Evolutionary conservation across 805 yeast species (phyloP), one percentile per base, ranked within the genome.

Genomic region (Candida ulmi): DNA sequence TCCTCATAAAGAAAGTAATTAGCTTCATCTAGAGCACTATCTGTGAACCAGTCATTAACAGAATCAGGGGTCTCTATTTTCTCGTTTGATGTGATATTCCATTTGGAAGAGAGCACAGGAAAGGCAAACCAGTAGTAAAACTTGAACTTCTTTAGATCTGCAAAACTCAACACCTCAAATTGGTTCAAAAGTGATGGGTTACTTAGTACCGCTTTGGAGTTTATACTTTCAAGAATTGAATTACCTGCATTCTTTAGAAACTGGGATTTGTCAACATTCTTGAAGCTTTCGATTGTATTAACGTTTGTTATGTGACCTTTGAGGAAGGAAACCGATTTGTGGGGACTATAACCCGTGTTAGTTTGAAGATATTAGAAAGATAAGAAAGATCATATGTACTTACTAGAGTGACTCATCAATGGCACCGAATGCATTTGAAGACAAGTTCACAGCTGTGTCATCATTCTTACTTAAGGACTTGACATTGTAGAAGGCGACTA

Each of bases 101-200:
- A 83, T 11, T 63, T 65, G 8, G 78, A 61, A 30, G 68, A 68
- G 26, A 87, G 58, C 1, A 75, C 63, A 0, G 99, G 97, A 46
- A 78, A 78, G 13, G 87, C 83, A 47, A 86, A 73, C 99, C 99
- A 95, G 61, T 93, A 90, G 54, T 75, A 83, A 55, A 83, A 91
- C 53, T 74, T 80, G 65, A 84, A 90, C 62, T 84, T 87, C 59
- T 93, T 93, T 56, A 93, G 71, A 60, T 93, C 99, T 1, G 95
- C 83, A 62, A 80, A 93, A 31, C 88, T 71, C 23, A 90, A 63
- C 1, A 85, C 49, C 5, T 63, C 60, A 46, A 82, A 79, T 8
- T 56, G 48, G 12, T 65, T 51, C 23, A 80, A 56, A 5, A 60
- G 19, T 0, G 65, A 51, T 0, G 82, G 78, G 36, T 70, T 55